Evolutionary conservation across 2,329 filamentous ascomycete species (phyloP), one percentile per base, ranked within the genome.

Genomic region (Graphilbum fragrans): DNA sequence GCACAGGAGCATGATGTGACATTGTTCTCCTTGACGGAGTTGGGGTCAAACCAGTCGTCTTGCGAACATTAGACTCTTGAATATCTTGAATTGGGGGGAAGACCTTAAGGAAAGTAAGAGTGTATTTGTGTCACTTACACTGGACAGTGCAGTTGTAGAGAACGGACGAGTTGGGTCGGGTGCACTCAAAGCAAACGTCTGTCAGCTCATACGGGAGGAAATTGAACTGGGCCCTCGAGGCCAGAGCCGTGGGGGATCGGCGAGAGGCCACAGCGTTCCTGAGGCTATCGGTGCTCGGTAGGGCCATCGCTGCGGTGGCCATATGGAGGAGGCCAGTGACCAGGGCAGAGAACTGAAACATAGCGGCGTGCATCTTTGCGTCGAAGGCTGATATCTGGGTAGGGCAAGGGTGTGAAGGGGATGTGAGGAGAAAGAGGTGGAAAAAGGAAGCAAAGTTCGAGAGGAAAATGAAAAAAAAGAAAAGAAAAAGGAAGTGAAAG

Each of bases 11-110:
- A 50, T 2, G 47, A 47, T 1, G 50, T 47, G 19, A 53, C 44
- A 16, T 49, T 47, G 49, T 56, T 56, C 35, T 55, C 44, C 20
- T 35, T 38, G 33, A 52, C 52, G 3, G 54, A 54, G 47, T 56
- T 56, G 29, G 53, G 54, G 43, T 56, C 54, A 35, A 48, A 49
- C 53, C 52, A 55, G 35, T 50, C 35, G 43, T 55, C 53, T 56
- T 21, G 16, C 3, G 33, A 9, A 7, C n/a, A 10, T 35, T 4
- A 20, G n/a, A 4, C 6, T 18, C n/a, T 35, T n/a, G 8, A 35
- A 6, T 7, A 19, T 16, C 19, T 6, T 9, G 16, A 16, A 32
- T 16, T 5, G 39, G 35, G 35, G 9, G 12, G 8, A 14, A 25
- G 9, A 19, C 9, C 16, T 11, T 25, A 12, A 37, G 33, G 3